phyloP scores from a whole-genome alignment of 2,329 filamentous ascomycete species.

The Diaporthe ampelina region DNA sequence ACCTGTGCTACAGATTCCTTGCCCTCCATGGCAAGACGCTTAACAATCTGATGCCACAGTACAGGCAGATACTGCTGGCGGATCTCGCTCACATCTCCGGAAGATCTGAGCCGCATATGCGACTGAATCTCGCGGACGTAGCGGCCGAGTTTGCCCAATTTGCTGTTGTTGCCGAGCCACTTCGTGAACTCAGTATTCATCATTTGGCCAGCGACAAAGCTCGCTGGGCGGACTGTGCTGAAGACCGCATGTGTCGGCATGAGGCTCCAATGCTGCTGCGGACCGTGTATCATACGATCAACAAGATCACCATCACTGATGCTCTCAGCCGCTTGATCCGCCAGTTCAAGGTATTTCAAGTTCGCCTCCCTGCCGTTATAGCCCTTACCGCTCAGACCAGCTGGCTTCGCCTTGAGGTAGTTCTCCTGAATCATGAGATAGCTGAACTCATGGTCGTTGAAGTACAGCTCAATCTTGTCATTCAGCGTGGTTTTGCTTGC shows the following conservation, averaged over 20 bases:
- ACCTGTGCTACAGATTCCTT: conserved; percentile 86
- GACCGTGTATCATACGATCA: conserved; percentile 97
- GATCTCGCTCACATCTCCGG: conserved; percentile 92
- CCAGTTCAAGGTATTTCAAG: conserved; percentile 87
- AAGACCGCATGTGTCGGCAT: conserved; percentile 98
- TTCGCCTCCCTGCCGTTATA: conserved; percentile 78
- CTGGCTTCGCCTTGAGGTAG: conserved; percentile 87
- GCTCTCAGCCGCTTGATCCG: conserved; percentile 90
- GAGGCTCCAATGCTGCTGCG: conserved; percentile 97
- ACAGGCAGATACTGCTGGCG: conserved; percentile 94
- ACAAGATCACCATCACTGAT: conserved; percentile 98
- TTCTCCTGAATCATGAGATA: conserved; percentile 99
- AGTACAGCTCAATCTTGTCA: conserved; percentile 98
- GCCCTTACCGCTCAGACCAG: conserved; percentile 67
- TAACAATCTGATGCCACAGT: conserved; percentile 85
- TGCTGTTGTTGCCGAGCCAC: conserved; percentile 97
- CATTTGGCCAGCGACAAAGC: conserved; percentile 86
- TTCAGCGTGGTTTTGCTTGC: conserved; percentile 90
- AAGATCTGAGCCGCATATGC: conserved; percentile 93
- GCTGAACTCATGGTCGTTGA: conserved; percentile 99
- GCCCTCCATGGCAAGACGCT: conserved; percentile 81
- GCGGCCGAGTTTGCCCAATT: conserved; percentile 81
- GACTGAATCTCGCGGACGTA: conserved; percentile 94
- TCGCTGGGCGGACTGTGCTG: conserved; percentile 92
- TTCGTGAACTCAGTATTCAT: conserved; percentile 83